Evolutionary conservation across 2,329 filamentous ascomycete species (phyloP), one percentile per base, ranked within the genome.

Genomic region (Talaromyces sp.): DNA sequence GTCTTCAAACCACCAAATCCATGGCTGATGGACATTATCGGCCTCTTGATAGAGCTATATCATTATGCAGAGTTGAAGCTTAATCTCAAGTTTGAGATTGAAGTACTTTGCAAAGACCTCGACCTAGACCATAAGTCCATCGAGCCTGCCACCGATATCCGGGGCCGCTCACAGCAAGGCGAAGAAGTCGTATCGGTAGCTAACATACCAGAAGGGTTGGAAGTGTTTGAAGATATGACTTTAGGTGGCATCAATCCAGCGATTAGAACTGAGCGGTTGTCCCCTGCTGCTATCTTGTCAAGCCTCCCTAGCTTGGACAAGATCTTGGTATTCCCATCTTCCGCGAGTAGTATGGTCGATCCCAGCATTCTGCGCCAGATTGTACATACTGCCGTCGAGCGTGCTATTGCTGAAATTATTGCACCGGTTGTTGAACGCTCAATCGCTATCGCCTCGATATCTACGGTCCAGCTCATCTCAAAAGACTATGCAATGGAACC

Each of bases 51-150:
- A 71, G 96, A 99, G 74, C 84, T 99, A 3, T 99, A 99, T 73
- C 90, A 97, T 73, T 90, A 91, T 72, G 92, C 92, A 14, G 94
- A 97, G 71, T 82, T 99, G 64, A 98, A 98, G 76, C 85, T 99
- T 43, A 98, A 98, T 70, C 88, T 97, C 60, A 99, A 98, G 72
- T 99, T 99, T 71, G 95, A 99, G 77, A 98, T 99, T 65, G 95
- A 99, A 77, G 93, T 99, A 31, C 84, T 99, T 27, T 99, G 93
- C 82, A 96, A 96, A 75, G 93, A 93, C 13, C 82, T 99, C 16
- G 90, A 89, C 63, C 83, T 98, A n/a, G 93, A 98, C 68, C 90
- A 97, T 78, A 97, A 96, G 79, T 89, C 86, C 66, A 93, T 98
- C 67, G 90, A 96, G 71, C 92, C 94, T 0, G 92, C 93, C 0